Conservation (phyloP, 2,329 filamentous ascomycete genomes). For the Ilyonectria mors-panacis region DNA sequence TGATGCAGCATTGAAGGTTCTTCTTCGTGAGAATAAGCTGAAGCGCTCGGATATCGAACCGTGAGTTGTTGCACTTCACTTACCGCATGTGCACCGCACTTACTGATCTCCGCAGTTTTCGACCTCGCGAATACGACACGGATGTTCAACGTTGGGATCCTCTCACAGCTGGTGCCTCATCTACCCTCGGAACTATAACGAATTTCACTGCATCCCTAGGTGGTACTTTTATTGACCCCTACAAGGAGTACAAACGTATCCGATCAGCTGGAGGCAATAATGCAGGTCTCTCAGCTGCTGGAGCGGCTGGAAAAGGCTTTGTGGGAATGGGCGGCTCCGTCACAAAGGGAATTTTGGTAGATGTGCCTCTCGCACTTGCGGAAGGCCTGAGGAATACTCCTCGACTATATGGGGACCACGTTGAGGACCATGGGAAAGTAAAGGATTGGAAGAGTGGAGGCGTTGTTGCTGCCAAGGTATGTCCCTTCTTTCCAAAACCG, state of each 20-base stretch:
- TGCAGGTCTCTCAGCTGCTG: background rate
- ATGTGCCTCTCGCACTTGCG: background rate
- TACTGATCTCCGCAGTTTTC: background rate
- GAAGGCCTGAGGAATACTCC: background rate
- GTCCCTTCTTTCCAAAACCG: background rate
- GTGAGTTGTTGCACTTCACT: no score
- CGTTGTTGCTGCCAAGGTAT: background rate
- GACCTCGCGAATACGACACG: background rate
- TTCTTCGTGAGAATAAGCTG: no score
- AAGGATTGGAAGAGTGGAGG: background rate
- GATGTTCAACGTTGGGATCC: conserved; percentile 15
- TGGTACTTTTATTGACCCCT: background rate
- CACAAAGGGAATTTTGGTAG: background rate
- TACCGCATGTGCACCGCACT: background rate
- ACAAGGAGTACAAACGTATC: background rate
- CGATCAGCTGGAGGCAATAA: background rate
- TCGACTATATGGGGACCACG: background rate
- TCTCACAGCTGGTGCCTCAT: conserved; percentile 8
- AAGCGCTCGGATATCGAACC: no score
- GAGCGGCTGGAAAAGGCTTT: no score
- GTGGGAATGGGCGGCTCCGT: background rate
- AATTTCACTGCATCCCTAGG: background rate
- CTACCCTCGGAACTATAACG: background rate
- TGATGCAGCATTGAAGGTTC: no score
- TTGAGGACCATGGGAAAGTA: background rate